These are phyloP conservation scores for Suillus bovinus DNA, from an alignment of 768 basidiomycete species.

Conservation along the genomic window DNA sequence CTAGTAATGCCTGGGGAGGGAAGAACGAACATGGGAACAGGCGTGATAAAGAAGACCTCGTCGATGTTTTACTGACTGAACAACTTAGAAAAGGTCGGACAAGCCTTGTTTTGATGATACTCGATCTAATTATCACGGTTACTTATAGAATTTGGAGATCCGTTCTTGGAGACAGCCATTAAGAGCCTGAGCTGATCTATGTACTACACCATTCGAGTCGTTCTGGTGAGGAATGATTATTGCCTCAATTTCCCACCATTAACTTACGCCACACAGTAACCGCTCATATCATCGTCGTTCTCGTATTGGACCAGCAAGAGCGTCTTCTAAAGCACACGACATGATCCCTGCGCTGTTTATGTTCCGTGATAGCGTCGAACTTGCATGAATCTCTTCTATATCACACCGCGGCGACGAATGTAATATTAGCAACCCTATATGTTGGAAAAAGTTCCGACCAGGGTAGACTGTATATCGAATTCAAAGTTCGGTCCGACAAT, in stretches of 20 bases:
- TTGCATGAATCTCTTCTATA: neutral
- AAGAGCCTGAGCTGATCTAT: slow-evolving; percentile 27
- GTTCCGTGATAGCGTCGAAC: neutral
- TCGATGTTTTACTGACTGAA: slow-evolving; percentile 51
- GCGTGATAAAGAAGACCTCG: slow-evolving; percentile 56
- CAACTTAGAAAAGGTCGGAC: slow-evolving; percentile 53
- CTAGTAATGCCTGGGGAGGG: slow-evolving; percentile 24
- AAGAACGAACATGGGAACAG: slow-evolving; percentile 41
- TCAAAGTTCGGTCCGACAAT: neutral
- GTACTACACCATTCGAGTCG: neutral
- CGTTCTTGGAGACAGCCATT: slow-evolving; percentile 43
- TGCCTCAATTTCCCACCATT: neutral
- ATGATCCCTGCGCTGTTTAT: neutral
- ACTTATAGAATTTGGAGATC: slow-evolving; percentile 33
- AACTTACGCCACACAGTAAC: neutral
- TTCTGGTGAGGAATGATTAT: slow-evolving; percentile 14
- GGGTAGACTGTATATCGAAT: slow-evolving; percentile 30
- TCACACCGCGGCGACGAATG: neutral
- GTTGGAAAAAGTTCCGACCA: slow-evolving; percentile 31
- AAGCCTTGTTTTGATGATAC: neutral
- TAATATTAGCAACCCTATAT: neutral
- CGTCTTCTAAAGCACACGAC: neutral
- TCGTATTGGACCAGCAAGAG: neutral
- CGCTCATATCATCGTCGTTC: neutral
- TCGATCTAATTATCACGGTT: neutral